A percentile compares a stretch with the other conserved stretches of the same genome.
phyloP scores from a whole-genome alignment of 257 asterid genomes.

The Solanum piurae region DNA sequence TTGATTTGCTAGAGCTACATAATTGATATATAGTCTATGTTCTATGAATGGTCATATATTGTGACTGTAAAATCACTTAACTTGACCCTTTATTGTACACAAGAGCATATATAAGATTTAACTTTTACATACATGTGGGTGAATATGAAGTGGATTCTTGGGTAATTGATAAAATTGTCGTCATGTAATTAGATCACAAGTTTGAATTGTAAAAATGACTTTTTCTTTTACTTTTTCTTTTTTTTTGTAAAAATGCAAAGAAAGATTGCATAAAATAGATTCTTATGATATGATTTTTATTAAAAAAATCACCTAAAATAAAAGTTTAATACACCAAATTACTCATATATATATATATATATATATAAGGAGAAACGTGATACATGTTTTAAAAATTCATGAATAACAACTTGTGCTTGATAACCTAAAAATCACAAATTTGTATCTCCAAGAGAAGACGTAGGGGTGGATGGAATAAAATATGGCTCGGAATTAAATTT shows the following conservation, averaged over 20 bases:
- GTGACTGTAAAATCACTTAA: constrained; percentile 3
- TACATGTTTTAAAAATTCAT: not conserved
- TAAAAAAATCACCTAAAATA: no score
- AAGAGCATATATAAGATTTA: not conserved
- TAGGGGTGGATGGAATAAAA: not conserved
- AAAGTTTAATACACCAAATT: not conserved
- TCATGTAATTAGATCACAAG: not conserved
- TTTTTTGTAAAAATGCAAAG: not conserved
- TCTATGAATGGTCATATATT: constrained; percentile 19
- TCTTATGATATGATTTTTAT: no score
- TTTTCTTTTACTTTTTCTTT: not conserved
- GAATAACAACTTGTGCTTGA: not conserved
- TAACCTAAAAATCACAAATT: not conserved
- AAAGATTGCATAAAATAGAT: not conserved
- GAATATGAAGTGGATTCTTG: not conserved
- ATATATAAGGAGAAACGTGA: not conserved
- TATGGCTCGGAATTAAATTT: not conserved
- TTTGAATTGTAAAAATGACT: not conserved
- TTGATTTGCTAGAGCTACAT: not conserved
- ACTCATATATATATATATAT: not conserved
- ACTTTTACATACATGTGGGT: not conserved
- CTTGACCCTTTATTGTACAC: not conserved
- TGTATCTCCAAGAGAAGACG: no score
- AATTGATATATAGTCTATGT: not conserved
- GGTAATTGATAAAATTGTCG: not conserved